These are phyloP conservation scores for Cystobasidiopsis lactophilus DNA, from an alignment of 768 basidiomycete species.

Conservation along the genomic window DNA sequence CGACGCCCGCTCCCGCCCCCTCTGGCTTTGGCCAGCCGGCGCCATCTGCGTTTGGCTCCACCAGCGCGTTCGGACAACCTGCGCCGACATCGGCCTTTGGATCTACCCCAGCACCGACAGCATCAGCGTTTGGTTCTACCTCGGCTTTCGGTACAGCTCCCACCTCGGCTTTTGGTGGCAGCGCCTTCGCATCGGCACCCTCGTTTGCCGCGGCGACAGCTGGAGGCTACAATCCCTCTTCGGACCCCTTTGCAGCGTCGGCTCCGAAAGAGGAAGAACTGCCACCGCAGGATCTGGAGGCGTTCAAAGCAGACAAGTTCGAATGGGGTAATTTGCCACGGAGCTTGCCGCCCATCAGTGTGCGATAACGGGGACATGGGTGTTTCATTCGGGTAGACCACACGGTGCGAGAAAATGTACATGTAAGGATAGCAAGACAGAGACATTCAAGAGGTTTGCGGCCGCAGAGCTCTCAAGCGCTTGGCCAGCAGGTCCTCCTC, in stretches of 20 bases:
- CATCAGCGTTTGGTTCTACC: neutral
- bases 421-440: neutral
- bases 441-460: no score
- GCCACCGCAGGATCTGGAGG: constrained; percentile 4
- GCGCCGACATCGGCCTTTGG: neutral
- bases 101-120: neutral
- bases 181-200: no score
- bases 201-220: no score
- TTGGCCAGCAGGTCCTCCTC: constrained; percentile 73
- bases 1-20: neutral
- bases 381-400: no score
- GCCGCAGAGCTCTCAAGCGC: constrained; percentile 65
- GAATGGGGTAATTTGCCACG: constrained; percentile 4
- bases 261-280: constrained; percentile 10
- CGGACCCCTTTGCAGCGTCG: constrained; percentile 1
- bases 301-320: constrained; percentile 8
- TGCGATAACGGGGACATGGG: neutral
- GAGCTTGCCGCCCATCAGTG: constrained; percentile 1
- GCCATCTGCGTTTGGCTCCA: neutral
- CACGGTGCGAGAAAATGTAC: neutral
- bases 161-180: neutral
- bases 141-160: neutral
- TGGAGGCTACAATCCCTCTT: neutral
- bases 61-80: no score
- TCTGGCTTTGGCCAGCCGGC: neutral